Evolutionary conservation across 371 early-diverging fungal genomes (phyloP), one percentile per base, ranked within the genome.

Genomic region (Batrachochytrium dendrobatidis): DNA sequence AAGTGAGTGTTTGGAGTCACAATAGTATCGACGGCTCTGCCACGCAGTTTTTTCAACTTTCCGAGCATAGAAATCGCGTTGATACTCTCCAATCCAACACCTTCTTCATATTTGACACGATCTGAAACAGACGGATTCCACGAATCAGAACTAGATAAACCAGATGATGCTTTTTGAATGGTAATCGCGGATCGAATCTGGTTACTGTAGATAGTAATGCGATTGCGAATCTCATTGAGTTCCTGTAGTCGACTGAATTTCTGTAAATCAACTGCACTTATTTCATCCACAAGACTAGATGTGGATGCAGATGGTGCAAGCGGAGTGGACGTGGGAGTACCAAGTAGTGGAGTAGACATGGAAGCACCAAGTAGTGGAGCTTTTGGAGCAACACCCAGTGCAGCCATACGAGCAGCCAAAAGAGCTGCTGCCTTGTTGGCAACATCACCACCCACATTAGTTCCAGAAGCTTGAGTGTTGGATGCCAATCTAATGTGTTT

Each of bases 341-440:
- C 70, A 17, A 59, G 53, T n/a, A n/a, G 49, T 61, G 66, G 65
- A 59, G 62, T 34, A n/a, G 64, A n/a, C n/a, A n/a, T n/a, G n/a
- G n/a, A n/a, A n/a, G n/a, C n/a, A n/a, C n/a, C n/a, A n/a, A n/a
- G n/a, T n/a, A n/a, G n/a, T n/a, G n/a, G n/a, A 12, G 39, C 12
- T 12, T n/a, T 12, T 15, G 55, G 35, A 72, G 62, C 30, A 18
- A 72, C 74, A 0, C 81, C 83, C 28, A 84, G 63, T 5, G 78
- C 80, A 1, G 81, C 80, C 84, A 84, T 83, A 4, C 85, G 64
- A 51, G 77, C 73, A 0, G 83, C 82, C 2, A 75, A 56, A 45
- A 75, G 34, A 3, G 67, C 69, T 17, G 66, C 69, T 12, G 76
- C 69, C 55, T 60, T 68, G 26, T 46, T 58, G 20, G 68, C 65